These are phyloP conservation scores for Paramecium caudatum DNA, from an alignment of 73 alveolate species.

Conservation along the genomic window DNA sequence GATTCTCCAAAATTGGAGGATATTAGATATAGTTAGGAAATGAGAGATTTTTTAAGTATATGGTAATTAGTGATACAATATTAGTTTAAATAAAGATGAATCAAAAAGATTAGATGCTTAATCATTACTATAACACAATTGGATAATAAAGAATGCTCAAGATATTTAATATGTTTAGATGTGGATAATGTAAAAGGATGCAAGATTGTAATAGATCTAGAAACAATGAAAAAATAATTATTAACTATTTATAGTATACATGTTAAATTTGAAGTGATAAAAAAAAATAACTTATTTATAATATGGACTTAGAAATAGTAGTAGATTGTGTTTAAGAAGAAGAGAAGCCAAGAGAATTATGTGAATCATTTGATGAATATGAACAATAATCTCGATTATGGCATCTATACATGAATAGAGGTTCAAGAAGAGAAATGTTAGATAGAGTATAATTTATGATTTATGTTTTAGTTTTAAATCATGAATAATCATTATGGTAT, in stretches of 20 bases:
- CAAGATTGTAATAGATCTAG: background rate
- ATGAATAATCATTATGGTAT: constrained; percentile 22
- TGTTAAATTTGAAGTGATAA: background rate
- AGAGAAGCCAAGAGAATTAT: background rate
- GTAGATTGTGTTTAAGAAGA: background rate
- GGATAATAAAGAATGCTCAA: background rate
- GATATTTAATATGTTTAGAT: background rate
- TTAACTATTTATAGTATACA: constrained; percentile 10
- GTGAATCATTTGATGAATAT: constrained; percentile 48
- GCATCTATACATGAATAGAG: constrained; percentile 68
- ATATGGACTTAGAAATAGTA: constrained; percentile 16
- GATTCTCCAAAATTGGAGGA: constrained; percentile 64
- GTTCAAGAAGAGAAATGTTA: constrained; percentile 48
- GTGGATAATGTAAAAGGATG: constrained; percentile 33
- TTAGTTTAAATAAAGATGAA: constrained; percentile 37
- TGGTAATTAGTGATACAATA: constrained; percentile 21
- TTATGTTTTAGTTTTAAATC: background rate
- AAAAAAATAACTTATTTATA: constrained; percentile 62
- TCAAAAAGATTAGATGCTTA: constrained; percentile 48
- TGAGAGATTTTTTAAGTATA: constrained; percentile 66
- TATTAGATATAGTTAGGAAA: constrained; percentile 30
- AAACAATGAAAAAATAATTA: constrained; percentile 7
- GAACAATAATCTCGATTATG: background rate
- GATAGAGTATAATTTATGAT: constrained; percentile 32
- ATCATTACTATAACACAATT: constrained; percentile 18